A percentile compares a stretch with the other conserved stretches of the same genome.
Evolutionary conservation across 495 filamentous ascomycete species (phyloP).

Genomic region (Geopyxis carbonaria): DNA sequence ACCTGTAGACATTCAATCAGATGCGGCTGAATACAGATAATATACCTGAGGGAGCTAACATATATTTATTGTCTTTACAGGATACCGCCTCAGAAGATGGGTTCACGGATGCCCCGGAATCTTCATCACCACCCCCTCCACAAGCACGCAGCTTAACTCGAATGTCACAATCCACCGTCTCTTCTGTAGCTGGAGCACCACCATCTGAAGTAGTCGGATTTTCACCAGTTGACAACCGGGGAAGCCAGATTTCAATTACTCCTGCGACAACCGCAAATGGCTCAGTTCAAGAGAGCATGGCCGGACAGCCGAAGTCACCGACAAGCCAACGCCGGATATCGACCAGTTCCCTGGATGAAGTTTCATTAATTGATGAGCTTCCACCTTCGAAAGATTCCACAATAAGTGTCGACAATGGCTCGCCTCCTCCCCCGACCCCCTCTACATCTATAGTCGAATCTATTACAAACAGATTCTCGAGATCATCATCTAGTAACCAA

Average conservation of each 20-base stretch:
- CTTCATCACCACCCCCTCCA: constrained; percentile 12
- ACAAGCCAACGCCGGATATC: constrained; percentile 23
- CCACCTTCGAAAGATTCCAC: constrained; percentile 13
- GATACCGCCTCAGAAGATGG: constrained; percentile 20
- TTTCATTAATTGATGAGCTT: constrained; percentile 26
- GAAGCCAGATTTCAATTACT: constrained; percentile 20
- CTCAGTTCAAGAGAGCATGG: constrained; percentile 14
- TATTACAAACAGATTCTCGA: constrained; percentile 23
- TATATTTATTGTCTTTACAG: constrained; percentile 12
- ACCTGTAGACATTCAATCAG: too few species aligned
- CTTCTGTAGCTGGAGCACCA: constrained; percentile 17
- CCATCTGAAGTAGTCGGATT: constrained; percentile 10
- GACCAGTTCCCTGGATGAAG: constrained; percentile 23
- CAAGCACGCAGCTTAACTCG: constrained; percentile 9
- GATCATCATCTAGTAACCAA: constrained; percentile 20
- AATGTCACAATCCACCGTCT: constrained; percentile 15
- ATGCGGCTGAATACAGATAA: too few species aligned
- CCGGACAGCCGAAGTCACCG: constrained; percentile 16
- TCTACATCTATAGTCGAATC: constrained; percentile 22
- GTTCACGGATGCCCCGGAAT: constrained; percentile 22
- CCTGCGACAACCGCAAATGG: constrained; percentile 20
- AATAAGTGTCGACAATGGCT: constrained; percentile 1
- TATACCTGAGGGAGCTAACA: constrained; percentile 10
- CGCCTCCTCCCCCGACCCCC: constrained; percentile 12
- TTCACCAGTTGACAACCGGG: constrained; percentile 13